These are phyloP conservation scores for Colletotrichum agaves DNA, from an alignment of 2,329 filamentous ascomycete genomes.

Conservation along the genomic window DNA sequence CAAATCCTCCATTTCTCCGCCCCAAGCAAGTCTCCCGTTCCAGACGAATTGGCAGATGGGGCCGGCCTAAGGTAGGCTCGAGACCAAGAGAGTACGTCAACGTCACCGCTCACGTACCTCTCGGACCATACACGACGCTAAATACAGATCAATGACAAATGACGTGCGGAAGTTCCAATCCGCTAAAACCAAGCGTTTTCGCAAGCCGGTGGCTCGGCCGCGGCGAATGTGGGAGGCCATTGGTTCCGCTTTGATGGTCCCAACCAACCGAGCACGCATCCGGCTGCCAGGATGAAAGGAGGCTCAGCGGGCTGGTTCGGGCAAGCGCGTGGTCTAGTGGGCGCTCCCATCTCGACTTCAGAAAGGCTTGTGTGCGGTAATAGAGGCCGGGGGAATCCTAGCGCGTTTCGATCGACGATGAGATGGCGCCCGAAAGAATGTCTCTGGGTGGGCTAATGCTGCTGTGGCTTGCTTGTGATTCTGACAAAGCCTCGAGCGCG, in stretches of 20 bases:
- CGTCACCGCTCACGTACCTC: slow-evolving; percentile 3
- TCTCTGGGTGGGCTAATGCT: background rate
- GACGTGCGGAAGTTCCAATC: slow-evolving; percentile 18
- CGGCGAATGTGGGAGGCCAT: background rate
- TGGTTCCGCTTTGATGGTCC: slow-evolving; percentile 21
- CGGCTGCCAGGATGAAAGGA: slow-evolving; percentile 1
- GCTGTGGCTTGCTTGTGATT: background rate
- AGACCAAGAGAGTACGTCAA: background rate
- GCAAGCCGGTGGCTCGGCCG: background rate
- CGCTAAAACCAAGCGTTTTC: slow-evolving; percentile 11
- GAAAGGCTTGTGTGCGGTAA: background rate
- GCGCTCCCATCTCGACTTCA: slow-evolving; percentile 8
- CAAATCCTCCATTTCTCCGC: too few relatives aligned
- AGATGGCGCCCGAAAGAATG: background rate
- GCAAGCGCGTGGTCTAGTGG: background rate
- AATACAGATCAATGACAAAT: background rate
- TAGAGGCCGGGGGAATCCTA: background rate
- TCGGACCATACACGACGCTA: slow-evolving; percentile 4
- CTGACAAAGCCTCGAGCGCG: background rate
- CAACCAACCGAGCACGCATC: background rate
- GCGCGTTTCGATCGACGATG: background rate
- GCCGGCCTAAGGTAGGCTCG: background rate
- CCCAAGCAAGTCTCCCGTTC: too few relatives aligned
- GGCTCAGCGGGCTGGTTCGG: background rate
- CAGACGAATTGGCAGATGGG: background rate